Conservation (phyloP, 1,284 basidiomycete genomes). For the Naganishia liquefaciens region DNA sequence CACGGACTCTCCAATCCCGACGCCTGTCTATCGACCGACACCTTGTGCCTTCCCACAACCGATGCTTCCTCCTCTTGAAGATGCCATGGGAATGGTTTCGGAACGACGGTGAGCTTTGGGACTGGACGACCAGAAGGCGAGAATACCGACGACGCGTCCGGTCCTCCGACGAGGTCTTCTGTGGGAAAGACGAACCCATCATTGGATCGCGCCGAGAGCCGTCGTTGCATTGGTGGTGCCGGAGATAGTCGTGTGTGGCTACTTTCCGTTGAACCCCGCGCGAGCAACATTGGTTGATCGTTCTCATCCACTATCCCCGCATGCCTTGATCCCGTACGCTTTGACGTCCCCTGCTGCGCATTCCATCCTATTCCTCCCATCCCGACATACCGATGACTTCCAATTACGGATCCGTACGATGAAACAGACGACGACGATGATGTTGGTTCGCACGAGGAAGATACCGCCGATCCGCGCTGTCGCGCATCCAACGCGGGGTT, state of each 20-base stretch:
- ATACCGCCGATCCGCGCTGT: not conserved
- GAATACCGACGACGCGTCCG: too few species aligned
- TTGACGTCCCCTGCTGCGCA: not conserved
- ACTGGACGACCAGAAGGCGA: not conserved
- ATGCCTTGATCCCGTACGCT: not conserved
- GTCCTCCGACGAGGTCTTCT: not conserved
- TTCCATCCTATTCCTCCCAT: slow-evolving; percentile 6
- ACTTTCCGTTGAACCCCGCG: not conserved
- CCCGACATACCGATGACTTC: slow-evolving; percentile 7
- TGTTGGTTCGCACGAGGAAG: not conserved
- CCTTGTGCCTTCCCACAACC: not conserved
- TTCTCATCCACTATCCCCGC: not conserved
- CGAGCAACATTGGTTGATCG: not conserved
- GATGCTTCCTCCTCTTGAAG: not conserved
- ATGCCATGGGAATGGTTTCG: slow-evolving; percentile 1
- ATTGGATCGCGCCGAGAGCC: slow-evolving; percentile 14
- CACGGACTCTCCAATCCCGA: slow-evolving; percentile 32
- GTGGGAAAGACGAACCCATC: slow-evolving; percentile 20
- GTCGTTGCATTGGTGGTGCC: slow-evolving; percentile 8
- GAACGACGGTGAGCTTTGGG: not conserved
- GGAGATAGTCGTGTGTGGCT: not conserved
- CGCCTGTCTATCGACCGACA: not conserved
- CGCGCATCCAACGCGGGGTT: not conserved
- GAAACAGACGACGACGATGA: slow-evolving; percentile 12
- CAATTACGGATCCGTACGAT: slow-evolving; percentile 20